Percentiles rank a stretch among this genome's conserved stretches.
These are phyloP conservation scores for Saccharomyces hybrid DNA, from an alignment of 1,139 yeast species.

Conservation along the genomic window DNA sequence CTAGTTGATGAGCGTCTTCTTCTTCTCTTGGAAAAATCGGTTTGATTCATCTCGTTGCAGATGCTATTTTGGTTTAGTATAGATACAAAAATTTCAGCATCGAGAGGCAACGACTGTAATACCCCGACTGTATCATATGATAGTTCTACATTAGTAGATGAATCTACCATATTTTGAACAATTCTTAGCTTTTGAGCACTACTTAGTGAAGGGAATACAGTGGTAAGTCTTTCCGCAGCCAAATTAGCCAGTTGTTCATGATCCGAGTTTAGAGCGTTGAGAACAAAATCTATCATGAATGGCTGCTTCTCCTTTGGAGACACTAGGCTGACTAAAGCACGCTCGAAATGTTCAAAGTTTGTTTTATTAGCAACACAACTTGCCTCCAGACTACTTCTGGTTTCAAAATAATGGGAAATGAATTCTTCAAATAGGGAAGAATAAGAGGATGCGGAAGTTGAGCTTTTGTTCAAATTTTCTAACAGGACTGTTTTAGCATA, in stretches of 20 bases:
- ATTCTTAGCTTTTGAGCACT: conserved; percentile 51
- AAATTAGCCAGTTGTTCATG: conserved; percentile 44
- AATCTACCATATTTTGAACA: conserved; percentile 54
- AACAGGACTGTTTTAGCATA: conserved; percentile 40
- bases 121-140: conserved; percentile 50
- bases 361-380: conserved; percentile 44
- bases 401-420: conserved; percentile 35
- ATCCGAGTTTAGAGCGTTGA: conserved; percentile 44
- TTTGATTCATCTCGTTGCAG: conserved; percentile 32
- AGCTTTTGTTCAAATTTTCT: conserved; percentile 17
- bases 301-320: conserved; percentile 50
- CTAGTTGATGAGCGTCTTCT: conserved; percentile 68
- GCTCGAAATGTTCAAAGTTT: conserved; percentile 47
- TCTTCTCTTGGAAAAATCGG: conserved; percentile 58
- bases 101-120: conserved; percentile 43
- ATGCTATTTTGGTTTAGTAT: conserved; percentile 45
- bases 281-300: conserved; percentile 55
- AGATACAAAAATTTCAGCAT: conserved; percentile 41
- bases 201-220: conserved; percentile 50
- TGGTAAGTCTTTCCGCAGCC: conserved; percentile 46
- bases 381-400: conserved; percentile 40
- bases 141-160: conserved; percentile 38
- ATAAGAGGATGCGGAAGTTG: conserved; percentile 28
- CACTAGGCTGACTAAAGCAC: conserved; percentile 47
- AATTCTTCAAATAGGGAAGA: conserved; percentile 36